Evolutionary conservation across 2,329 filamentous ascomycete species (phyloP).

Genomic region (Penicillium sp.): DNA sequence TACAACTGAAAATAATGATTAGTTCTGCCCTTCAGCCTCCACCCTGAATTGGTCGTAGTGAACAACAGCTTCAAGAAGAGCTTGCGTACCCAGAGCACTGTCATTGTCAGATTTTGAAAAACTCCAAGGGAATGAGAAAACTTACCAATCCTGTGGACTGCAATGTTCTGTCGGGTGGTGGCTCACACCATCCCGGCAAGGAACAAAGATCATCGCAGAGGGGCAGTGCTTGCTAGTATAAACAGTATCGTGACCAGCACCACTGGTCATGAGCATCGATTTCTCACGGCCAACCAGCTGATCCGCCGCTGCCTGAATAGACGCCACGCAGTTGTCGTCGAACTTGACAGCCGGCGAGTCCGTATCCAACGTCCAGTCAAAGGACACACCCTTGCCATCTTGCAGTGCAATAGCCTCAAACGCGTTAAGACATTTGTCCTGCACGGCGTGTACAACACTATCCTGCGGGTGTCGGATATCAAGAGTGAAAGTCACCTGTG

Average conservation of each 20-base stretch:
- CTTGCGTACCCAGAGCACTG: conserved; percentile 40
- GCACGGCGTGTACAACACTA: conserved; percentile 53
- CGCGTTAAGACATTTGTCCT: conserved; percentile 51
- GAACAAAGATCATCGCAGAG: conserved; percentile 63
- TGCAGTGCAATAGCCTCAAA: conserved; percentile 57
- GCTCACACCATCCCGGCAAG: conserved; percentile 56
- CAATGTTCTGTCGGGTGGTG: conserved; percentile 60
- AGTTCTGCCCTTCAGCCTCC: background rate
- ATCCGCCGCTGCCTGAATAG: conserved; percentile 56
- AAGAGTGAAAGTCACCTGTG: conserved; percentile 61
- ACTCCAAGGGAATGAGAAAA: background rate
- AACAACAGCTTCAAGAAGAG: conserved; percentile 49
- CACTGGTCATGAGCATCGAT: conserved; percentile 51
- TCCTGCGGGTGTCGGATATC: conserved; percentile 62
- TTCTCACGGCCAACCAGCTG: conserved; percentile 52
- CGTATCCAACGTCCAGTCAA: conserved; percentile 59
- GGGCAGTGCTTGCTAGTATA: conserved; percentile 55
- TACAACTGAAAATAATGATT: background rate
- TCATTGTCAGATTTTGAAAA: background rate
- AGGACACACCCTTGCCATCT: conserved; percentile 48
- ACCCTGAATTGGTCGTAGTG: conserved; percentile 23
- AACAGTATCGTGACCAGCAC: conserved; percentile 60
- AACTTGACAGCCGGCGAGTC: conserved; percentile 58
- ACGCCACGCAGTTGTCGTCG: conserved; percentile 59
- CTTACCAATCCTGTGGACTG: conserved; percentile 44